Evolutionary conservation across 225 moss, liverwort and hornwort genomes (phyloP).

Genomic region (Antitrichia curtipendula): DNA sequence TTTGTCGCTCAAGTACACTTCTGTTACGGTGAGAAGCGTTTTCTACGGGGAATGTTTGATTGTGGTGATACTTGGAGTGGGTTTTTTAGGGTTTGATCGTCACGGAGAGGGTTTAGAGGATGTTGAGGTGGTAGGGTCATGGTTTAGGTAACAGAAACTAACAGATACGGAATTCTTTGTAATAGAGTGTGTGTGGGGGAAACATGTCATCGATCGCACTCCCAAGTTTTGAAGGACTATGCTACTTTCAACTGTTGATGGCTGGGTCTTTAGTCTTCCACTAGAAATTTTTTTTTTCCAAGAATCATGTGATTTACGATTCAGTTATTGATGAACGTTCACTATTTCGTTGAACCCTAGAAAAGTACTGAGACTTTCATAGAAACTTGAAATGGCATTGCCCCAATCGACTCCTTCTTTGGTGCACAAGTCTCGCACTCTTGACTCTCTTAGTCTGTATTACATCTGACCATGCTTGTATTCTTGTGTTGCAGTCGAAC

Average conservation of each 20-base stretch:
- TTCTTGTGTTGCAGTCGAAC: constrained; percentile 52
- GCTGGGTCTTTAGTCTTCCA: neutral
- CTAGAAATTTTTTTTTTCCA: neutral
- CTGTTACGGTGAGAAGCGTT: constrained; percentile 47
- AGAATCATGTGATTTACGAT: neutral
- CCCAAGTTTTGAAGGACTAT: neutral
- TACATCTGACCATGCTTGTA: neutral
- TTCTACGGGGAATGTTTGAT: too few species aligned
- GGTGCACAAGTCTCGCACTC: neutral
- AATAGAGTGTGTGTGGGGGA: neutral
- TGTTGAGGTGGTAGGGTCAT: neutral
- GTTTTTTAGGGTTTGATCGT: neutral
- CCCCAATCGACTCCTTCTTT: neutral
- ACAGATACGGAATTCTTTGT: neutral
- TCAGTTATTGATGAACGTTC: neutral
- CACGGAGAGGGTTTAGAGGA: neutral
- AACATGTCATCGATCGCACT: neutral
- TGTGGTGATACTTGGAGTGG: neutral
- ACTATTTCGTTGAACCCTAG: neutral
- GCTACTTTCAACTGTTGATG: neutral
- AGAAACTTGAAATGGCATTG: neutral
- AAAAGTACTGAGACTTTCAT: neutral
- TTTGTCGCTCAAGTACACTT: constrained; percentile 66
- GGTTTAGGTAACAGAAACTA: neutral
- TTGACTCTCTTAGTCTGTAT: neutral